These are phyloP conservation scores for Rhizoctonia solani DNA, from an alignment of 1,284 basidiomycete genomes.

Conservation along the genomic window DNA sequence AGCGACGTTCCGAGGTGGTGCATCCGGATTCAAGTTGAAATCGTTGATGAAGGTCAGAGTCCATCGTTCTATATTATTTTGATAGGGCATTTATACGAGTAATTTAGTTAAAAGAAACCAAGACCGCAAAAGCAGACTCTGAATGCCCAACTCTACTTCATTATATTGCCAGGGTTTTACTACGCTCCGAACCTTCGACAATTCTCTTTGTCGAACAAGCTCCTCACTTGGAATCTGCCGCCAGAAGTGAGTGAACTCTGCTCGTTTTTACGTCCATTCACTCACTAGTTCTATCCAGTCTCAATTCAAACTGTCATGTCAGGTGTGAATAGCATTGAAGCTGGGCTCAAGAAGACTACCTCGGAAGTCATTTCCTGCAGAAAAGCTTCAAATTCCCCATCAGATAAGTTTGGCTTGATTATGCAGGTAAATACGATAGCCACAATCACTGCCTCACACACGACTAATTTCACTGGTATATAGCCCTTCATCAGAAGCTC, in stretches of 20 bases:
- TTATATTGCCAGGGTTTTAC: slow-evolving; percentile 77
- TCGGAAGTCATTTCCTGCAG: slow-evolving; percentile 58
- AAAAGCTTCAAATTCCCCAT: slow-evolving; percentile 42
- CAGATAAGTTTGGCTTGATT: slow-evolving; percentile 57
- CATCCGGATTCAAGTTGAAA: slow-evolving; percentile 81
- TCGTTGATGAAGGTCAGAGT: slow-evolving; percentile 72
- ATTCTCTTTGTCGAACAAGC: slow-evolving; percentile 80
- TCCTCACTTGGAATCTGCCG: slow-evolving; percentile 80
- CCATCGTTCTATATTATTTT: background rate
- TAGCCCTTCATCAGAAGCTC: slow-evolving; percentile 64
- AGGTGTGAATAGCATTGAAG: slow-evolving; percentile 60
- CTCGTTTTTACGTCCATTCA: slow-evolving; percentile 10
- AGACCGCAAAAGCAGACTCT: slow-evolving; percentile 65
- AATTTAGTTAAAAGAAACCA: slow-evolving; percentile 78
- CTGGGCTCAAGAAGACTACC: slow-evolving; percentile 62
- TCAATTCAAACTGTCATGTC: slow-evolving; percentile 66
- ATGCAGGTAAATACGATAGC: slow-evolving; percentile 61
- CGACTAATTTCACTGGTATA: background rate
- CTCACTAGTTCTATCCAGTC: slow-evolving; percentile 52
- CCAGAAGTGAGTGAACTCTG: slow-evolving; percentile 60
- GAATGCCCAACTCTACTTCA: slow-evolving; percentile 86
- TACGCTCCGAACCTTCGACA: slow-evolving; percentile 67
- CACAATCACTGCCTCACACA: background rate
- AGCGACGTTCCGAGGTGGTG: slow-evolving; percentile 80
- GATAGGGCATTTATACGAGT: slow-evolving; percentile 24